These are phyloP conservation scores for Heterobasidion parviporum DNA, from an alignment of 1,284 basidiomycete genomes.

Conservation along the genomic window DNA sequence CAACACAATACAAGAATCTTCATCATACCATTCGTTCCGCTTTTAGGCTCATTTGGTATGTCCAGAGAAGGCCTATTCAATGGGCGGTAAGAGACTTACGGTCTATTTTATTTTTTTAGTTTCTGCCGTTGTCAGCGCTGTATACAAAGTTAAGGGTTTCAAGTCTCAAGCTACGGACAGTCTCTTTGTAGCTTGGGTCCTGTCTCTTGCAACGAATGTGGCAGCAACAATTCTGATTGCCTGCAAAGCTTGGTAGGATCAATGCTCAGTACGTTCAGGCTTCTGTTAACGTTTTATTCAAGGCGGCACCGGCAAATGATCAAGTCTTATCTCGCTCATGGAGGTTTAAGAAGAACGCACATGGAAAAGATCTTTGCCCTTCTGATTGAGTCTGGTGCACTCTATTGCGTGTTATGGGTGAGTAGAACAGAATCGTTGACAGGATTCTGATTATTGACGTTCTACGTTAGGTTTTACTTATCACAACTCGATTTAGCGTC, in stretches of 20 bases:
- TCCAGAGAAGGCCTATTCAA: no score
- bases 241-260: not conserved
- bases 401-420: not conserved
- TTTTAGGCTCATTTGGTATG: not conserved
- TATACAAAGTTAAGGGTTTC: not conserved
- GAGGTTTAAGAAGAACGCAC: not conserved
- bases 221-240: conserved; percentile 1
- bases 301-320: not conserved
- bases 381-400: not conserved
- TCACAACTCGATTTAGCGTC: not conserved
- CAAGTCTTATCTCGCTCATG: not conserved
- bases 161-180: no score
- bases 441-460: no score
- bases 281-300: not conserved
- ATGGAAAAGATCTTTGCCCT: not conserved
- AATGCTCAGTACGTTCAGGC: no score
- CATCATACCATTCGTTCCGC: not conserved
- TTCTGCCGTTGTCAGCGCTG: not conserved
- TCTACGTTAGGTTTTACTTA: not conserved
- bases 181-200: not conserved
- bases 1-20: not conserved
- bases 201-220: not conserved
- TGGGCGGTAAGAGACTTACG: not conserved
- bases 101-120: not conserved
- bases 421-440: not conserved